Base-by-base conservation (phyloP, 192 early-diverging fungal genomes). In the Coemansia sp. region DNA sequence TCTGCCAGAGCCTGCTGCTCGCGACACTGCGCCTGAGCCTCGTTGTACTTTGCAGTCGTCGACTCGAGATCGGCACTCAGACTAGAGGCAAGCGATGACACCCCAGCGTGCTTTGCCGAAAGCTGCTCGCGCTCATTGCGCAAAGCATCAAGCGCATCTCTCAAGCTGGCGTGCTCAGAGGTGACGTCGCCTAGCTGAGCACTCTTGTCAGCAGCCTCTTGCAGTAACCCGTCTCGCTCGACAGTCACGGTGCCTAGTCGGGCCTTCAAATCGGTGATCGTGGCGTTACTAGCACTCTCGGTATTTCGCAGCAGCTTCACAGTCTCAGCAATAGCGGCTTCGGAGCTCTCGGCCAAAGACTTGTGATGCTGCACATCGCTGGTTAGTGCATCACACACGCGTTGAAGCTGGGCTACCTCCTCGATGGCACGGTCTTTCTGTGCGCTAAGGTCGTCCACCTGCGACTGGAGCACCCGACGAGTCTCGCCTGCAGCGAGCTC, bases 381-480 rank as follows among this genome's bases (percentile, higher is more conserved):
- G 19, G 35, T 37, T 8, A 59, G 35, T 17, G 4, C 30, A 17
- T 59, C 57, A 17, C 57, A 16, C 57, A n/a, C 33, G 1, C n/a
- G 57, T n/a, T 37, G 32, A n/a, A 59, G 57, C n/a, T 35, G 28
- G n/a, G 57, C 14, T 3, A 59, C 16, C 2, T 59, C 57, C 4
- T 33, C 32, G 35, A 3, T 6, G 30, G 35, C 17, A 2, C 7
- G 57, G n/a, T 35, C 43, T 9, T 59, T 47, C 23, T 46, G 55
- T 6, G 37, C 30, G 19, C 43, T 32, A 58, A 68, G 66, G 9
- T 68, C 57, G 23, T 39, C 21, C 13, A 68, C 55, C 19, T 7
- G 40, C 5, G 16, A 4, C 14, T 59, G 40, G 5, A 59, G 66
- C 35, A 26, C 53, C n/a, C 17, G 50, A 13, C 39, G 21, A 14